Conservation (phyloP, 768 basidiomycete species). For the Lentinus tigrinus region DNA sequence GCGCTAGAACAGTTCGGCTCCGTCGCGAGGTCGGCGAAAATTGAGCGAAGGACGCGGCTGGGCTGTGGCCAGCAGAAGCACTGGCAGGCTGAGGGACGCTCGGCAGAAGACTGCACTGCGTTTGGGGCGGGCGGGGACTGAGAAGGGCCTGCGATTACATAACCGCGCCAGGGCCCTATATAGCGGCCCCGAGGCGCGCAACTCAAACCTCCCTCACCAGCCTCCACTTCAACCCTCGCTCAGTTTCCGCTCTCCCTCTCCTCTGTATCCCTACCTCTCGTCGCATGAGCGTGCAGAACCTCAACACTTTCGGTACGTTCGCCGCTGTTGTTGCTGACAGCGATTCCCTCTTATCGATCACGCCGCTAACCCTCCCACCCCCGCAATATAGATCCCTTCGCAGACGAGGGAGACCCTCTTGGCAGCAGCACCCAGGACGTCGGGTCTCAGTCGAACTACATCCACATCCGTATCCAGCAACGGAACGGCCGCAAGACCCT, state of each 20-base stretch:
- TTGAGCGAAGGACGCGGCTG: neutral
- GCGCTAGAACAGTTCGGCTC: neutral
- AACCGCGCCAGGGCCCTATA: slow-evolving; percentile 17
- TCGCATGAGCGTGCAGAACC: slow-evolving; percentile 96
- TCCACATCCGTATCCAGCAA: slow-evolving; percentile 98
- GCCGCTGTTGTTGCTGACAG: neutral
- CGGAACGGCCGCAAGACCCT: slow-evolving; percentile 98
- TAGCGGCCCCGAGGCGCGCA: slow-evolving; percentile 15
- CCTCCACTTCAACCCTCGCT: slow-evolving; percentile 39
- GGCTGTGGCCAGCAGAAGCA: slow-evolving; percentile 1
- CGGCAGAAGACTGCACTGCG: neutral
- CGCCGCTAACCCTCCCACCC: slow-evolving; percentile 3
- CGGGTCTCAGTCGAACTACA: slow-evolving; percentile 79
- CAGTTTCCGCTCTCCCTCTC: slow-evolving; percentile 38
- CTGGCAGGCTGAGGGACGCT: slow-evolving; percentile 1
- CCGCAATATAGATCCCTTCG: slow-evolving; percentile 85
- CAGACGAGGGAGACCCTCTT: slow-evolving; percentile 88
- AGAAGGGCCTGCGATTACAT: slow-evolving; percentile 21
- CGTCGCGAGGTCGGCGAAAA: neutral
- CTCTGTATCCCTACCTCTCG: slow-evolving; percentile 29
- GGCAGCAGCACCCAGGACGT: slow-evolving; percentile 69
- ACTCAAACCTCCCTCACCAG: slow-evolving; percentile 6
- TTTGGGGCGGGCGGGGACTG: neutral
- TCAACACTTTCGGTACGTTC: slow-evolving; percentile 73
- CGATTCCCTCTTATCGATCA: slow-evolving; percentile 17